Evolutionary conservation across 129 eudicot species (phyloP), one percentile per base, ranked within the genome.

Genomic region (Escallonia rubra): DNA sequence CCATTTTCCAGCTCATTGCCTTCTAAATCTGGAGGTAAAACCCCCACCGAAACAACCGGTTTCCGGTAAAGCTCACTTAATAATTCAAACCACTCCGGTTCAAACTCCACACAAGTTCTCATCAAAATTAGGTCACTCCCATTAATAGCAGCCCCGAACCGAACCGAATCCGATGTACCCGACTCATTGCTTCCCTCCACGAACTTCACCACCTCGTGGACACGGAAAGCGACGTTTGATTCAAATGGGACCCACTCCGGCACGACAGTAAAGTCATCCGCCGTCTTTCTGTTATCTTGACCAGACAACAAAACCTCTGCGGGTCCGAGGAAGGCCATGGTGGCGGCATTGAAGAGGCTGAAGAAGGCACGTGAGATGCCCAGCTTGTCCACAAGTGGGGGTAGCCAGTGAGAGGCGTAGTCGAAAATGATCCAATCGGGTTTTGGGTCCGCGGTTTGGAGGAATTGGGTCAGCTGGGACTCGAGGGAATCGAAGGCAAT

Each of bases 361-460:
- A 91, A 85, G 62, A 45, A 87, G 16, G 81, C 90, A 38, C 63
- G 68, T 0, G 72, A 71, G 15, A 81, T 13, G 41, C 86, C 90
- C 39, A 78, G 13, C 49, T 70, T 79, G 55, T 67, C 62, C 12
- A 88, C 88, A n/a, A 91, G 14, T 13, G 71, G 59, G 8, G 96
- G 97, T 56, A 91, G 64, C 93, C 96, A 91, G 34, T 85, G 89
- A n/a, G n/a, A n/a, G n/a, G n/a, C n/a, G n/a, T n/a, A n/a, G n/a
- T n/a, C n/a, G n/a, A n/a, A n/a, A n/a, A n/a, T n/a, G n/a, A n/a
- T n/a, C n/a, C n/a, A n/a, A n/a, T n/a, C n/a, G n/a, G n/a, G n/a
- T n/a, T n/a, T n/a, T n/a, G n/a, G n/a, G n/a, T n/a, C n/a, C n/a
- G n/a, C n/a, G n/a, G n/a, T n/a, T n/a, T n/a, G n/a, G n/a, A n/a